Evolutionary conservation across 2,329 filamentous ascomycete species (phyloP).

Genomic region (Penicillium hesseltinei): DNA sequence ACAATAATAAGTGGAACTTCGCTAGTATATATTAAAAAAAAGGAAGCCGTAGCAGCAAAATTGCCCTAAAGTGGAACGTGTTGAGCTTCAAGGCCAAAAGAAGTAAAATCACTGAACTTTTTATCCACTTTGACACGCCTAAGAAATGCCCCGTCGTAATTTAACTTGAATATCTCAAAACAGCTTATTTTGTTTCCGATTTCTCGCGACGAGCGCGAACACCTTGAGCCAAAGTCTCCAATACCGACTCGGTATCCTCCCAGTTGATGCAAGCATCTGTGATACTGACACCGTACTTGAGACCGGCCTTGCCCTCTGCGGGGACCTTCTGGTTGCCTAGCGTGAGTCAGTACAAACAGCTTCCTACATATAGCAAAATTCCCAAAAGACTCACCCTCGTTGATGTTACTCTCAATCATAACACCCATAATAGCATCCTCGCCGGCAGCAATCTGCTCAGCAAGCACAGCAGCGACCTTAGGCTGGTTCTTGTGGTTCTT

Average conservation of each 20-base stretch:
- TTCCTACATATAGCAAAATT: not conserved
- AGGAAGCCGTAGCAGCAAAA: not conserved
- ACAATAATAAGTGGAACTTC: not conserved
- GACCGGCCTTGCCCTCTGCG: conserved; percentile 74
- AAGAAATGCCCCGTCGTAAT: conserved; percentile 3
- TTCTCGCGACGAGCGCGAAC: conserved; percentile 69
- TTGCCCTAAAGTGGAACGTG: not conserved
- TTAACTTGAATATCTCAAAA: conserved; percentile 1
- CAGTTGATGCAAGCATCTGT: conserved; percentile 96
- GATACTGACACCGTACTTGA: conserved; percentile 94
- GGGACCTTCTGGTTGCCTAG: conserved; percentile 83
- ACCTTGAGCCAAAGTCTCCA: conserved; percentile 74
- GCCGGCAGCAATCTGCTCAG: conserved; percentile 79
- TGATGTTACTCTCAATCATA: conserved; percentile 98
- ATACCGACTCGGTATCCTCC: conserved; percentile 79
- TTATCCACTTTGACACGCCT: not conserved
- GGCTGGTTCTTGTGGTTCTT: conserved; percentile 98
- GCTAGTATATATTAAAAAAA: not conserved
- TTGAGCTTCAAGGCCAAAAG: not conserved
- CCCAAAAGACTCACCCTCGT: conserved; percentile 64
- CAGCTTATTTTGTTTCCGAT: conserved; percentile 23
- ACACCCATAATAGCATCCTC: conserved; percentile 91
- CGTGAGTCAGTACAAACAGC: conserved; percentile 5
- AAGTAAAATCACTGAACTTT: conserved; percentile 2
- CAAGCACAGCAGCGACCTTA: conserved; percentile 78